Conservation (phyloP, 257 asterid species). For the Mitragyna speciosa region DNA sequence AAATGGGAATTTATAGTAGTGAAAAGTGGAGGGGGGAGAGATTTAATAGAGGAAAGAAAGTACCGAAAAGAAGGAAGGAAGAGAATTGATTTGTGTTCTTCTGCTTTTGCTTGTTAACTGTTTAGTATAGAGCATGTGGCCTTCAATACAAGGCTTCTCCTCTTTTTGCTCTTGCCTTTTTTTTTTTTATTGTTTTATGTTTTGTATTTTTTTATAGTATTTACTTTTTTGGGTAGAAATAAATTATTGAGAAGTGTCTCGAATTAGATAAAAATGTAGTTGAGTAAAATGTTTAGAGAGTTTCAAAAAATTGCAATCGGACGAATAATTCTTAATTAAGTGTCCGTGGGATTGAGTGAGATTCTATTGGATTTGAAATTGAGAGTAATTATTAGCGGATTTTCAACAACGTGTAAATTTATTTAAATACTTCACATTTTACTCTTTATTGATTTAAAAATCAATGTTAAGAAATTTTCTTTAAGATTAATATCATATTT, state of each 20-base stretch:
- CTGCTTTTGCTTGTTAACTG: conserved; percentile 19
- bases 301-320: too few species aligned
- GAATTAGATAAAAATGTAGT: background rate
- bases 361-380: too few species aligned
- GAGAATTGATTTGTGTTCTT: conserved; percentile 13
- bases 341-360: too few species aligned
- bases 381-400: too few species aligned
- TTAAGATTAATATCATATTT: too few species aligned
- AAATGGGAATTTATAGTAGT: background rate
- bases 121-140: conserved; percentile 29
- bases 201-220: background rate
- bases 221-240: background rate
- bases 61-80: conserved; percentile 32
- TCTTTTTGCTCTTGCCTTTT: conserved; percentile 34
- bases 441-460: too few species aligned
- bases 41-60: background rate
- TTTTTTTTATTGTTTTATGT: background rate
- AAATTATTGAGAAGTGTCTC: background rate
- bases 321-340: too few species aligned
- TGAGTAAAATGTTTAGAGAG: too few species aligned
- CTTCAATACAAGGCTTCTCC: conserved; percentile 44
- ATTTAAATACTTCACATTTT: too few species aligned
- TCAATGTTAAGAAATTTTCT: too few species aligned
- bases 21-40: background rate
- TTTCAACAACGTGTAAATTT: too few species aligned